phyloP scores from a whole-genome alignment of 139 green algal genomes.

The Tetradesmus obliquus region DNA sequence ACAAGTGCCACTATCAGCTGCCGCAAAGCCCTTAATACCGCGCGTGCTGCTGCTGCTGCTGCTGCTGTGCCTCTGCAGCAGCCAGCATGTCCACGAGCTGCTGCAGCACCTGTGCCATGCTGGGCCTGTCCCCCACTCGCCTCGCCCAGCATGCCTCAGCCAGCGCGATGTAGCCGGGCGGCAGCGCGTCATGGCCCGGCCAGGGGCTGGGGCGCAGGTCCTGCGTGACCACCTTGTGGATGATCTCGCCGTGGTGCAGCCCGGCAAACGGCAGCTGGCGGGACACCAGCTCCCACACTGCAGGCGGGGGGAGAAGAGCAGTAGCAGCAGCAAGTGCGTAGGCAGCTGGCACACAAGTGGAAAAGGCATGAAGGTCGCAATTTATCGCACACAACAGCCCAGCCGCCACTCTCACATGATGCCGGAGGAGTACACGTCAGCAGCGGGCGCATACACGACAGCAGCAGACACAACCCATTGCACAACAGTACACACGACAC shows the following conservation, averaged over 20 bases:
- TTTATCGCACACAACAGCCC: too few relatives aligned
- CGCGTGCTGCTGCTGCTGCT: too few relatives aligned
- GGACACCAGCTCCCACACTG: slow-evolving; percentile 36
- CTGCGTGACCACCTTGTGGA: slow-evolving; percentile 38
- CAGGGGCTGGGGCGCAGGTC: slow-evolving; percentile 25
- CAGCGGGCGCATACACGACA: not conserved
- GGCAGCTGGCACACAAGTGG: not conserved
- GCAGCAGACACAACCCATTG: not conserved
- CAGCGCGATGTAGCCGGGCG: not conserved
- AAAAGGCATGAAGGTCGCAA: not conserved
- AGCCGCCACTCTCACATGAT: too few relatives aligned
- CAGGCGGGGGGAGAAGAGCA: not conserved
- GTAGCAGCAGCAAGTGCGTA: not conserved
- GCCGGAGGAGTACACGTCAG: not conserved
- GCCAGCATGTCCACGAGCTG: slow-evolving; percentile 15
- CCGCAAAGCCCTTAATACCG: not conserved
- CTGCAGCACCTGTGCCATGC: not conserved
- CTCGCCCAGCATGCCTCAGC: too few relatives aligned
- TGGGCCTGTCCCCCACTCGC: not conserved
- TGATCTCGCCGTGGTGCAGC: slow-evolving; percentile 33
- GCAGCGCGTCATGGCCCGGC: not conserved
- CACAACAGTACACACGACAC: not conserved
- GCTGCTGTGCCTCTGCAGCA: not conserved
- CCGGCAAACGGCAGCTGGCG: slow-evolving; percentile 20
- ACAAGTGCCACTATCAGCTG: not conserved